A percentile compares a stretch with the other conserved stretches of the same genome.
Evolutionary conservation across 352 stramenopile genomes (phyloP).

Genomic region (Pythium scleroteichum): DNA sequence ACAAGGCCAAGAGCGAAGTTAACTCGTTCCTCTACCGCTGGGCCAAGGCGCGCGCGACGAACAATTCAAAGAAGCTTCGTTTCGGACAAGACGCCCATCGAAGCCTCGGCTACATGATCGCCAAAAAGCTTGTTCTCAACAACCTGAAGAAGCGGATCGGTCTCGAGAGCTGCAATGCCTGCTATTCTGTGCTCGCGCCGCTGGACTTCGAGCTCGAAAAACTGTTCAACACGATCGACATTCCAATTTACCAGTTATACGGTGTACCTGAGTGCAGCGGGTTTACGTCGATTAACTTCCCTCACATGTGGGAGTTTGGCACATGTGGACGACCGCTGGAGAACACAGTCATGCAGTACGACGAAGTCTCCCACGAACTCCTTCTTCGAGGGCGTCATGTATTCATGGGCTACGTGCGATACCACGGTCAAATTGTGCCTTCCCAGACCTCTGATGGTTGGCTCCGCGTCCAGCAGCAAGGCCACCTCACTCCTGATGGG

Average conservation of each 20-base stretch:
- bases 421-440: conserved; percentile 28
- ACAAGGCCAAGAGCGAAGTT: conserved; percentile 70
- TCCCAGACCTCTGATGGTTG: conserved; percentile 40
- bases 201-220: conserved; percentile 80
- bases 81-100: conserved; percentile 50
- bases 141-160: conserved; percentile 80
- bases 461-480: conserved; percentile 55
- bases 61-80: conserved; percentile 80
- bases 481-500: conserved; percentile 64
- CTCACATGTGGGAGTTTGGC: conserved; percentile 73
- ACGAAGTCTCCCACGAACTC: conserved; percentile 65
- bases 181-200: conserved; percentile 74
- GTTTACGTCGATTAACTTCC: conserved; percentile 73
- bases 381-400: conserved; percentile 71
- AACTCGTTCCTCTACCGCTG: conserved; percentile 73
- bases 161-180: conserved; percentile 69
- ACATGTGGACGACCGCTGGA: conserved; percentile 59
- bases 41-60: conserved; percentile 75
- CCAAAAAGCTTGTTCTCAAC: conserved; percentile 77
- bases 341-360: conserved; percentile 58
- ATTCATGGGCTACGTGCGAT: conserved; percentile 62
- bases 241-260: conserved; percentile 80
- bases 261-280: conserved; percentile 66
- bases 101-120: conserved; percentile 76
- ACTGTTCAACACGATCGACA: conserved; percentile 83